Conservation (phyloP, 2,329 filamentous ascomycete genomes). For the Aspergillus sp. region DNA sequence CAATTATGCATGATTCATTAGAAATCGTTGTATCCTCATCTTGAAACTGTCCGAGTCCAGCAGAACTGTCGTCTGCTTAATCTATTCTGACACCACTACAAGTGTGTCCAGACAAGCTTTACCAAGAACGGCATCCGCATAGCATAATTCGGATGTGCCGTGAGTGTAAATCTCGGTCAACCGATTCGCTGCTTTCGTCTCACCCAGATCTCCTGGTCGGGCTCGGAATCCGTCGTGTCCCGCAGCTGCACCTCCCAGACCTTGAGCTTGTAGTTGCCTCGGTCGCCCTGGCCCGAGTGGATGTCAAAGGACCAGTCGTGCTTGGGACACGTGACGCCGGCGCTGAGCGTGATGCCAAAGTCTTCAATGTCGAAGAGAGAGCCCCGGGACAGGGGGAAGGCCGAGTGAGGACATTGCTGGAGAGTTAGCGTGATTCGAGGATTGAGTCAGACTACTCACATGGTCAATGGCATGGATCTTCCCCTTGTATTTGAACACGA, state of each 20-base stretch:
- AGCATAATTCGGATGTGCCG: too few relatives aligned
- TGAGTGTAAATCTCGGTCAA: slow-evolving; percentile 1
- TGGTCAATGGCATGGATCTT: slow-evolving; percentile 66
- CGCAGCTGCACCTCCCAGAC: slow-evolving; percentile 62
- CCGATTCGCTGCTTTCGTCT: slow-evolving; percentile 30
- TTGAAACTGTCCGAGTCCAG: too few relatives aligned
- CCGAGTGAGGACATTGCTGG: slow-evolving; percentile 63
- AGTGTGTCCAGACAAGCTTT: too few relatives aligned
- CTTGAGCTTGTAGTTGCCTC: slow-evolving; percentile 57
- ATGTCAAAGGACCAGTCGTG: slow-evolving; percentile 70
- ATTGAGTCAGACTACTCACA: slow-evolving; percentile 36
- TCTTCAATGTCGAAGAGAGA: slow-evolving; percentile 68
- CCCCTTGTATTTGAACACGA: slow-evolving; percentile 61
- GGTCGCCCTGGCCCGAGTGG: slow-evolving; percentile 58
- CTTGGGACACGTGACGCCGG: slow-evolving; percentile 63
- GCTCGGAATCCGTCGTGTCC: slow-evolving; percentile 7
- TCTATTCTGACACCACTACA: too few relatives aligned
- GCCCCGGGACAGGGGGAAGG: slow-evolving; percentile 61
- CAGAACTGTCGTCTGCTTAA: too few relatives aligned
- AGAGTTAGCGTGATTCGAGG: background rate
- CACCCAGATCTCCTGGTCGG: slow-evolving; percentile 30
- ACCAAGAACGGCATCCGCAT: too few relatives aligned
- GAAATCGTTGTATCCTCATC: too few relatives aligned
- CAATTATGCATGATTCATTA: too few relatives aligned
- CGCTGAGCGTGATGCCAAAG: slow-evolving; percentile 49